A percentile compares a stretch with the other conserved stretches of the same genome.
Conservation (phyloP, 2,329 filamentous ascomycete species). For the Polytolypa hystricis region DNA sequence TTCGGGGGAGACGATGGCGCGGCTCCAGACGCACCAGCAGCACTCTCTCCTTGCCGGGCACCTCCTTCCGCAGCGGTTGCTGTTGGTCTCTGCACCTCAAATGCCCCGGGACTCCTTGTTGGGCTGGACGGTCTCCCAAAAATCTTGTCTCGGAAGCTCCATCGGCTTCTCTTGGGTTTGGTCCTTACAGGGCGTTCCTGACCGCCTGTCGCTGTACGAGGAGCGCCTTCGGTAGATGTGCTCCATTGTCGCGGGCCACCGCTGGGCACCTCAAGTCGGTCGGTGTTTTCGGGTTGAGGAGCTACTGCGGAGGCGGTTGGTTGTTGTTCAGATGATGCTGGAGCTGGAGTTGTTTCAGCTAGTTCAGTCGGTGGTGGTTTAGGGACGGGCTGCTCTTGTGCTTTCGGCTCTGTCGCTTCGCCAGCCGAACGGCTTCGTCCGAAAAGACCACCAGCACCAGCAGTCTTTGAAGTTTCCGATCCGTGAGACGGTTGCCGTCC, state of each 20-base stretch:
- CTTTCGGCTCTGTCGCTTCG: too few species aligned
- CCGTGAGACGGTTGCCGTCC: not conserved
- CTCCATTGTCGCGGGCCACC: not conserved
- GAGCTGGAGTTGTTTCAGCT: not conserved
- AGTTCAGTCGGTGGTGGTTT: not conserved
- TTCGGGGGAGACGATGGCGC: too few species aligned
- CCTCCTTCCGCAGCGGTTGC: not conserved
- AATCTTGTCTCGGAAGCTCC: not conserved
- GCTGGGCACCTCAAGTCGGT: too few species aligned
- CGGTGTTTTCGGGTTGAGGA: too few species aligned
- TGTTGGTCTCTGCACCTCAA: not conserved
- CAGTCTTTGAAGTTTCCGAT: too few species aligned
- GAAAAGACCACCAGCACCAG: too few species aligned
- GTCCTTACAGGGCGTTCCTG: not conserved
- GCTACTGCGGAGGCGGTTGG: too few species aligned
- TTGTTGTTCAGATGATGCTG: too few species aligned
- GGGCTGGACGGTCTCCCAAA: not conserved
- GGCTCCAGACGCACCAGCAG: too few species aligned
- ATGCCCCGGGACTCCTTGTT: not conserved
- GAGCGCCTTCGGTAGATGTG: not conserved
- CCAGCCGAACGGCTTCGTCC: too few species aligned
- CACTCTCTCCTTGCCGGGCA: not conserved
- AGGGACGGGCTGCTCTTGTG: too few species aligned
- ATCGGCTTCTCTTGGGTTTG: not conserved
- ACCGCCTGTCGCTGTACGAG: not conserved